phyloP scores from a whole-genome alignment of 306 rosid genomes.

The Quercus bicolor region DNA sequence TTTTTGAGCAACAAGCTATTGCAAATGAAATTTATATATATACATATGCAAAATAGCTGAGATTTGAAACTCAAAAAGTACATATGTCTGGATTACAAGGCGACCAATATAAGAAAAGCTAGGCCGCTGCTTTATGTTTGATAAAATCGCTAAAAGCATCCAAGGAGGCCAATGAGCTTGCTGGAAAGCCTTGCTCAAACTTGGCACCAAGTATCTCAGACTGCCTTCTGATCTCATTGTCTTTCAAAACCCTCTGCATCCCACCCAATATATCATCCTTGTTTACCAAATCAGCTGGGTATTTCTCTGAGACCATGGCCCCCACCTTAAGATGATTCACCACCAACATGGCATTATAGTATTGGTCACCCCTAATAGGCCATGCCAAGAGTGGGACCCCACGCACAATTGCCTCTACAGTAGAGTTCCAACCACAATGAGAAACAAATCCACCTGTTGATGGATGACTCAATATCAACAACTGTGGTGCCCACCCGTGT shows the following conservation, averaged over 20 bases:
- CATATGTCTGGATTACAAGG: too few relatives aligned
- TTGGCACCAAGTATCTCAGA: constrained; percentile 18
- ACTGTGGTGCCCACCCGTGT: constrained; percentile 74
- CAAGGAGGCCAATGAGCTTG: constrained; percentile 40
- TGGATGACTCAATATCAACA: constrained; percentile 60
- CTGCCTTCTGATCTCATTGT: constrained; percentile 30
- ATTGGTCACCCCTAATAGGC: constrained; percentile 70
- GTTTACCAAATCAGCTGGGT: constrained; percentile 15
- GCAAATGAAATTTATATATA: neutral
- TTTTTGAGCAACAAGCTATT: too few relatives aligned
- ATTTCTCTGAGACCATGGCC: constrained; percentile 28
- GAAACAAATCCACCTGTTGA: constrained; percentile 74
- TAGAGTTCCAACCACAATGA: constrained; percentile 77
- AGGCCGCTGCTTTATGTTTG: neutral
- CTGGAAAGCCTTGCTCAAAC: constrained; percentile 50
- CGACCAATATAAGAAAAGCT: too few relatives aligned
- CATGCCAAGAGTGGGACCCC: constrained; percentile 66
- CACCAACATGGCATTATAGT: constrained; percentile 42
- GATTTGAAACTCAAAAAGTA: neutral
- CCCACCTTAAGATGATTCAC: constrained; percentile 47
- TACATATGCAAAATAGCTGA: neutral
- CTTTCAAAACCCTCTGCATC: constrained; percentile 40
- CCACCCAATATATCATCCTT: constrained; percentile 42
- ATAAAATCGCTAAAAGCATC: constrained; percentile 35
- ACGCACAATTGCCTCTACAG: constrained; percentile 52